Conservation (phyloP, 2,329 filamentous ascomycete species). For the Fusarium buharicum region DNA sequence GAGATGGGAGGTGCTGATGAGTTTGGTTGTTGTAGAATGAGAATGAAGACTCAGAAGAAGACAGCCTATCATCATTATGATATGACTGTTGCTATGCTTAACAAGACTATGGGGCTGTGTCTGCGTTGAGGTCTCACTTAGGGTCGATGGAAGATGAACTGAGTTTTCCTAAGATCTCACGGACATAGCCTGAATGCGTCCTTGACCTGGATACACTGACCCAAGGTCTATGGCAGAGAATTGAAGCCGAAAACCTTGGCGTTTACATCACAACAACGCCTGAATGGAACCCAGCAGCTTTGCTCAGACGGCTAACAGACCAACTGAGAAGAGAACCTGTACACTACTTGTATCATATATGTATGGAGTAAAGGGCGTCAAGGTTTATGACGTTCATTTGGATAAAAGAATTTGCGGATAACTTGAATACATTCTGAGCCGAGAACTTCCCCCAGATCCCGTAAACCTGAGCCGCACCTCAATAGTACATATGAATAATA, state of each 20-base stretch:
- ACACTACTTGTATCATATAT: slow-evolving; percentile 23
- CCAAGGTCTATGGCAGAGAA: not conserved
- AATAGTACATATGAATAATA: slow-evolving; percentile 33
- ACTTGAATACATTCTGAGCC: slow-evolving; percentile 34
- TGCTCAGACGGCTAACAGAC: not conserved
- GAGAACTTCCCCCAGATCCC: slow-evolving; percentile 9
- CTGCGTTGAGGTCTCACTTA: slow-evolving; percentile 52
- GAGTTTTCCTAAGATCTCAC: not conserved
- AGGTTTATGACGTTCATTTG: not conserved
- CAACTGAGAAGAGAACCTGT: slow-evolving; percentile 1
- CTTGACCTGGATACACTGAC: not conserved
- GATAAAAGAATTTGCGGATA: not conserved
- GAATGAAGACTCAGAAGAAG: slow-evolving; percentile 34
- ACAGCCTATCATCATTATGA: slow-evolving; percentile 70
- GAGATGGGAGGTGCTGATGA: slow-evolving; percentile 6
- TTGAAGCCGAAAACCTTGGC: not conserved
- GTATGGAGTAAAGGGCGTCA: not conserved
- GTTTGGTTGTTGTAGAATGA: slow-evolving; percentile 19
- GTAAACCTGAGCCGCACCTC: slow-evolving; percentile 6
- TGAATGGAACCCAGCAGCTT: not conserved
- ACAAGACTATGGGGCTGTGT: slow-evolving; percentile 76
- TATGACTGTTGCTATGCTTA: slow-evolving; percentile 76
- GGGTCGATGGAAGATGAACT: not conserved
- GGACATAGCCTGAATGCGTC: not conserved
- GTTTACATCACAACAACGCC: not conserved